Base-by-base conservation (phyloP, 2,329 filamentous ascomycete genomes). In the Plenodomus lindquistii region DNA sequence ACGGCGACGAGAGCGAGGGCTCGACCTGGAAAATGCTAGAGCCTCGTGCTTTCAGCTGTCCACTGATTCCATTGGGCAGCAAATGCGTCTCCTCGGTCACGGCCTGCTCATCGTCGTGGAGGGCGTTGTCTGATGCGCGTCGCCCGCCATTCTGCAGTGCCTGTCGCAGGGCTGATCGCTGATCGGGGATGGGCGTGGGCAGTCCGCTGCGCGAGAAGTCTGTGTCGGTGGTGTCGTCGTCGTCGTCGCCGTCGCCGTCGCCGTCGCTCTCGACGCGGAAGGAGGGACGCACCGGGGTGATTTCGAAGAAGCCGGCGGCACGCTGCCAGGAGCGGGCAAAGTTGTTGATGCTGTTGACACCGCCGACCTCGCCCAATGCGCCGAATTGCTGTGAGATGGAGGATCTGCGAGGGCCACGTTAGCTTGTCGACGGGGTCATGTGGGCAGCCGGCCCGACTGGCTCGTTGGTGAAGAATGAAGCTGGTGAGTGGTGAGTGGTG, bases 281-380 rank as follows among this genome's bases (percentile, higher is more conserved):
- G 27, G 89, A 87, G 13, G 86, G 85, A 15, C 86, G 84, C 46
- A 89, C 86, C 4, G 91, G 90, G 27, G 94, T 86, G 59, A 96
- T 89, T 71, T 97, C 92, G 55, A 85, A 83, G 72, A 97, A 97
- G 48, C 82, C 87, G 20, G 91, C 91, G 31, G 93, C 93, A 69
- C 93, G 86, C 73, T 93, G 90, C 88, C 91, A 96, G 62, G 90
- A 96, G 52, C 88, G 84, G 37, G 92, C 89, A 69, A 97, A 97
- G 65, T 92, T 96, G 66, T 94, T 87, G 63, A 97, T 88, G 72
- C 89, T 95, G 77, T 97, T 97, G 52, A 92, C 87, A 42, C 93
- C 93, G 56, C 93, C 94, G 40, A 89, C 86, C 52, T 96, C 86
- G 58, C 89, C 63, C 17, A 78, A 53, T 6, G 78, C 73, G 39